Evolutionary conservation across 2,329 filamentous ascomycete genomes (phyloP), one percentile per base, ranked within the genome.

Genomic region (Penicillium sp.): DNA sequence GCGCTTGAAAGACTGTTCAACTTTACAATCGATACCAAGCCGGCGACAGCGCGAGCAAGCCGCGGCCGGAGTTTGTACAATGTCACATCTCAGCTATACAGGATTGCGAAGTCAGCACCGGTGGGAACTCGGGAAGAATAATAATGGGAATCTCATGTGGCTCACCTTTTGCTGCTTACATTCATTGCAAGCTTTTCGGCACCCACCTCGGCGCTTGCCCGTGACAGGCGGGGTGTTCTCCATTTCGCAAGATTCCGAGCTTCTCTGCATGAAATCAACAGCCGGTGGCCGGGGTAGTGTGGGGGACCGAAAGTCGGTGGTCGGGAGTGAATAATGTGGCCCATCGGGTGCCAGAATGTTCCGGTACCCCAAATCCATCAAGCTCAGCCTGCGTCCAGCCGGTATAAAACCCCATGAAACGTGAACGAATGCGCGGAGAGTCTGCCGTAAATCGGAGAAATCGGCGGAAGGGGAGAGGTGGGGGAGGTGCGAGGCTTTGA

Each of bases 141-240:
- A 36, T n/a, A 6, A 36, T n/a, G 11, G 34, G n/a, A 36, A 36
- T 38, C 40, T 53, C 38, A 55, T 41, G 43, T 58, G 49, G 56
- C 67, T 72, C 62, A 87, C 84, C 79, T 87, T 87, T 69, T 88
- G 85, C 73, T 88, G 85, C 54, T 85, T 78, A 72, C 85, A 88
- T 68, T 87, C 83, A 64, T 87, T 87, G 72, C 84, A 87, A 22
- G 84, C 84, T 70, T 85, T 73, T 41, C 72, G 64, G 64, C 71
- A 73, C 27, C 72, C 72, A 53, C 72, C 72, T 60, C 72, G 67
- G 60, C 72, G 71, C 57, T 74, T 74, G 56, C 69, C 78, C 69
- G 85, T 83, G 59, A 77, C 69, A 55, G 77, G 75, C 60, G 68
- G 69, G 50, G 68, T 64, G 63, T 72, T 74, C 59, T 71, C 68